Evolutionary conservation across 2,329 filamentous ascomycete species (phyloP), one percentile per base, ranked within the genome.

Genomic region (Beauveria australis): DNA sequence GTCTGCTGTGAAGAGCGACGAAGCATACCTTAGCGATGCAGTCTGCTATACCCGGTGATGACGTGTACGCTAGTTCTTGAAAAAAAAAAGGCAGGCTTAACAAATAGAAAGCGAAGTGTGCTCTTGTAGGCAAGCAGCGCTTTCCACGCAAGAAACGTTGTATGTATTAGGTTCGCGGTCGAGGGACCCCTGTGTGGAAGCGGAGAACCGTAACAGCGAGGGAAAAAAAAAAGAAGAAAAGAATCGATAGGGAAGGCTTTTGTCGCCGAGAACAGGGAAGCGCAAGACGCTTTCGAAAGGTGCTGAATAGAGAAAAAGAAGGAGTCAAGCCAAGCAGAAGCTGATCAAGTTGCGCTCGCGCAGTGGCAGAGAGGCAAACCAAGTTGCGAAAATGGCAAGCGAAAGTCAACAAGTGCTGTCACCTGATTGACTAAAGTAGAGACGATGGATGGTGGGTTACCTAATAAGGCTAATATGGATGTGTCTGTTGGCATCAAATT

Each of bases 351-450:
- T 40, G 57, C 51, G 49, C 41, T 48, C 51, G 51, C 33, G 58
- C 43, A 55, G 30, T 49, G 24, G 41, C 24, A 43, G 51, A 48
- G n/a, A 49, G 33, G 12, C 43, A 18, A 44, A 55, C 4, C 30
- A 16, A 10, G 9, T 40, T 53, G 58, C 18, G 51, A 30, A 56
- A 41, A 33, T 40, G 52, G 24, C 18, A 30, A 24, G 43, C 18
- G 41, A n/a, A 56, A 61, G 52, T 61, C 59, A 61, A 61, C 59
- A 61, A 56, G 59, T 46, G 44, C 33, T 19, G 52, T 61, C 59
- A 56, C 53, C 53, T 61, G 59, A 61, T 61, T 52, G 52, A 48
- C 59, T 30, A 26, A 6, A 24, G 43, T 28, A 19, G 28, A 18
- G 9, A 37, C 8, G n/a, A 10, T 37, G n/a, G 28, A 5, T 33